phyloP scores from a whole-genome alignment of 2,329 filamentous ascomycete genomes.

The Talaromyces pinophilus region DNA sequence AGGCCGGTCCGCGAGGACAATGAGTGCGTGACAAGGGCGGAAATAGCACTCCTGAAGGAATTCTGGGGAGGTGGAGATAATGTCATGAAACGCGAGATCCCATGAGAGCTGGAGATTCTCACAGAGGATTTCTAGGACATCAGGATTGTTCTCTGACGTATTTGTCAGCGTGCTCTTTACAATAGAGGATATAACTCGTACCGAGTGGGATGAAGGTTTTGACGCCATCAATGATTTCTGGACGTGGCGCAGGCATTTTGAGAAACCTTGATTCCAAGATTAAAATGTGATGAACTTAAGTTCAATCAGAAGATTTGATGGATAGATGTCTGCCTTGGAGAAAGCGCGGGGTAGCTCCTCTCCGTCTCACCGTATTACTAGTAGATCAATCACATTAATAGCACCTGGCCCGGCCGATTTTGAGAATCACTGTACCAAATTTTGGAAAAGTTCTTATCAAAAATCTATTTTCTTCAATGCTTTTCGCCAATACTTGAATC shows the following conservation, averaged over 20 bases:
- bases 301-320: conserved; percentile 1
- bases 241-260: conserved; percentile 3
- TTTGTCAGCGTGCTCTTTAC: conserved; percentile 25
- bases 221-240: conserved; percentile 31
- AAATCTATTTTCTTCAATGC: neutral
- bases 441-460: neutral
- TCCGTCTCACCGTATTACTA: neutral
- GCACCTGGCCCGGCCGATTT: too few relatives aligned
- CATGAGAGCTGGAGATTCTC: conserved; percentile 52
- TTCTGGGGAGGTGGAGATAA: conserved; percentile 55
- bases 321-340: neutral
- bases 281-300: neutral
- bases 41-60: conserved; percentile 54
- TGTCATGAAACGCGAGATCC: conserved; percentile 55
- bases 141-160: conserved; percentile 57
- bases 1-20: conserved; percentile 3
- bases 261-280: neutral
- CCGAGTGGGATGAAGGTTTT: conserved; percentile 40
- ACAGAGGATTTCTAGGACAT: conserved; percentile 54
- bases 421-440: neutral
- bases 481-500: neutral
- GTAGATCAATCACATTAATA: neutral
- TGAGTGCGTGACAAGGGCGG: conserved; percentile 54
- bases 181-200: conserved; percentile 22
- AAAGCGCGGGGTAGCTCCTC: neutral